Evolutionary conservation across 2,329 filamentous ascomycete genomes (phyloP).

Genomic region (Colletotrichum truncatum): DNA sequence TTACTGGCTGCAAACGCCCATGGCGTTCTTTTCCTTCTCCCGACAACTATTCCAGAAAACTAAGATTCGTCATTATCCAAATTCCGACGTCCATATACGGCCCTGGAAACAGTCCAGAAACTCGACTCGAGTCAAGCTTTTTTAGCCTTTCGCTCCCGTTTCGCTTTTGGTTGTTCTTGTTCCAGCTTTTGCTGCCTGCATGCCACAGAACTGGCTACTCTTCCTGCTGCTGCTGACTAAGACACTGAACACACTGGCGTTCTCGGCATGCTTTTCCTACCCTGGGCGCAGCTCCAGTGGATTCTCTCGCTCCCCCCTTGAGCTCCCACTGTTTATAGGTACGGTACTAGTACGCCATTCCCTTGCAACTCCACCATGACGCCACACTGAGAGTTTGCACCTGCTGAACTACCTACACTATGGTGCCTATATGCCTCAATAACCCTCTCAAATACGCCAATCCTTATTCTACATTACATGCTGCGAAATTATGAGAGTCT

Average conservation of each 20-base stretch:
- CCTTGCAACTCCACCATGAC: conserved; percentile 1
- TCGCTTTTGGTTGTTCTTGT: background rate
- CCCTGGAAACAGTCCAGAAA: background rate
- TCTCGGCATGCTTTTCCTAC: no score
- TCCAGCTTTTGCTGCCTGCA: background rate
- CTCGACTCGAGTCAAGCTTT: conserved; percentile 1
- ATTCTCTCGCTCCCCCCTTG: no score
- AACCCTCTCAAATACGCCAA: background rate
- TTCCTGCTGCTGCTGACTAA: no score
- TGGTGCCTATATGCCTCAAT: no score
- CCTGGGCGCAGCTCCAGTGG: no score
- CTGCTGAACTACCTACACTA: background rate
- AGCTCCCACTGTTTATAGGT: no score
- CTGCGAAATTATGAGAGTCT: background rate
- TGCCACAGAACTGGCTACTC: background rate
- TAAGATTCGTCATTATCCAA: no score
- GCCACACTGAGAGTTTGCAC: background rate
- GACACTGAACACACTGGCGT: no score
- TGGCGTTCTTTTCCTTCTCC: no score
- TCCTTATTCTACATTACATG: background rate
- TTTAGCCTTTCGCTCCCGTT: background rate
- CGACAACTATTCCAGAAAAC: no score
- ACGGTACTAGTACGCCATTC: background rate
- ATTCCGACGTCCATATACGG: background rate
- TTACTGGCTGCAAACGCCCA: no score